Evolutionary conservation across 805 yeast genomes (phyloP).

Genomic region (Suhomyces faveliae): DNA sequence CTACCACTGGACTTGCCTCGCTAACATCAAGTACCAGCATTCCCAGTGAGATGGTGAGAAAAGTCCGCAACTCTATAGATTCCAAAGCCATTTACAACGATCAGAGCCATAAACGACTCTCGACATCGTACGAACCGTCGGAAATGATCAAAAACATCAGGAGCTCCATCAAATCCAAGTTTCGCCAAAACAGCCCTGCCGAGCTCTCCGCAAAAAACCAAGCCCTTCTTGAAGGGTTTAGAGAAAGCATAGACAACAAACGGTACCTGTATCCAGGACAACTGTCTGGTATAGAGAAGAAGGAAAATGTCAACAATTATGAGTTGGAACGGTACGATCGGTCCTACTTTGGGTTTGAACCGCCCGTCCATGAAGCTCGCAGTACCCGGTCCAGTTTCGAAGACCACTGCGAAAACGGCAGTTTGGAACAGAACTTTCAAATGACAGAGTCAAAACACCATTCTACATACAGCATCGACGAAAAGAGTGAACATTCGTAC

Average conservation of each 20-base stretch:
- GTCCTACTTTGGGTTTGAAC: not conserved
- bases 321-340: not conserved
- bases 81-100: constrained; percentile 15
- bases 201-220: constrained; percentile 20
- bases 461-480: not conserved
- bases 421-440: not conserved
- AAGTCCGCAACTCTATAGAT: constrained; percentile 25
- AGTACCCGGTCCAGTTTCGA: constrained; percentile 5
- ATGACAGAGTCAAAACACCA: not conserved
- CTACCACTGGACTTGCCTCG: constrained; percentile 2
- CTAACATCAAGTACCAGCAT: constrained; percentile 6
- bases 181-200: constrained; percentile 14
- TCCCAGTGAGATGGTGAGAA: constrained; percentile 26
- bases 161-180: constrained; percentile 30
- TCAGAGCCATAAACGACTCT: constrained; percentile 11
- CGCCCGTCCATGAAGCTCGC: not conserved
- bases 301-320: not conserved
- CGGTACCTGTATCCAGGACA: constrained; percentile 13
- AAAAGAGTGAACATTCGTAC: constrained; percentile 1
- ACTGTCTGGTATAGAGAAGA: not conserved
- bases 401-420: not conserved
- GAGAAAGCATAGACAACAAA: constrained; percentile 38
- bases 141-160: constrained; percentile 33
- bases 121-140: constrained; percentile 23
- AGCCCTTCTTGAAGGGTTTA: constrained; percentile 27